A percentile compares a stretch with the other conserved stretches of the same genome.
These are phyloP conservation scores for Acarospora socialis DNA, from an alignment of 2,329 filamentous ascomycete species.

Conservation along the genomic window DNA sequence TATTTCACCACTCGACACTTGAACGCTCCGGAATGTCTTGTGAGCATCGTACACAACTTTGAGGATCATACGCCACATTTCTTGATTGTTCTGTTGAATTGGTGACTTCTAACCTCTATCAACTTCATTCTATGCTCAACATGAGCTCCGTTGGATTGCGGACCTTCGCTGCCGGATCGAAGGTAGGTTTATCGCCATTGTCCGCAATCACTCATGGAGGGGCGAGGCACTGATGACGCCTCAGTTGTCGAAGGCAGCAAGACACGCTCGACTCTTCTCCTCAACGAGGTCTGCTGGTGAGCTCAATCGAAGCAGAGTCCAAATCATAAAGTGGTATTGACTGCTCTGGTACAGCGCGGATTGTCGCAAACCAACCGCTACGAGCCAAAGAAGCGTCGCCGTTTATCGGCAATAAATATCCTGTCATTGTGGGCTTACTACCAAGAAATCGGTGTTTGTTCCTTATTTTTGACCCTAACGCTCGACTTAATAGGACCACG, in stretches of 20 bases:
- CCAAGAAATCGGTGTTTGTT: too few species aligned
- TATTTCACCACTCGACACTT: slow-evolving; percentile 1
- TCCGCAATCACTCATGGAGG: slow-evolving; percentile 3
- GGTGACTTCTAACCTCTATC: too few species aligned
- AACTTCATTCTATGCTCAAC: slow-evolving; percentile 16
- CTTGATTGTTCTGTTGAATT: not conserved
- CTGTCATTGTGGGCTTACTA: slow-evolving; percentile 68
- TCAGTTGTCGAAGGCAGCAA: slow-evolving; percentile 9
- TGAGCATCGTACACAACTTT: not conserved
- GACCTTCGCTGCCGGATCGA: slow-evolving; percentile 35
- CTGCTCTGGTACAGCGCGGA: slow-evolving; percentile 45
- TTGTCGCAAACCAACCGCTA: slow-evolving; percentile 73
- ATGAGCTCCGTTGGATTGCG: slow-evolving; percentile 37
- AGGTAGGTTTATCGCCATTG: slow-evolving; percentile 23
- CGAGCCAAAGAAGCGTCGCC: slow-evolving; percentile 87
- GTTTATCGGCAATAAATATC: slow-evolving; percentile 79
- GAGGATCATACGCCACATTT: not conserved
- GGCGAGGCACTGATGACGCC: not conserved
- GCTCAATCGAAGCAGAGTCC: slow-evolving; percentile 19
- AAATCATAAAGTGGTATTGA: slow-evolving; percentile 5
- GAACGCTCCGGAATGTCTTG: too few species aligned
- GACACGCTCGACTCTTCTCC: slow-evolving; percentile 54
- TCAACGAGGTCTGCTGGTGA: slow-evolving; percentile 68
- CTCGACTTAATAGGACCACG: slow-evolving; percentile 56
- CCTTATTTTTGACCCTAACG: not conserved